phyloP scores from a whole-genome alignment of 2,329 filamentous ascomycete species.

The Karstenula rhodostoma region DNA sequence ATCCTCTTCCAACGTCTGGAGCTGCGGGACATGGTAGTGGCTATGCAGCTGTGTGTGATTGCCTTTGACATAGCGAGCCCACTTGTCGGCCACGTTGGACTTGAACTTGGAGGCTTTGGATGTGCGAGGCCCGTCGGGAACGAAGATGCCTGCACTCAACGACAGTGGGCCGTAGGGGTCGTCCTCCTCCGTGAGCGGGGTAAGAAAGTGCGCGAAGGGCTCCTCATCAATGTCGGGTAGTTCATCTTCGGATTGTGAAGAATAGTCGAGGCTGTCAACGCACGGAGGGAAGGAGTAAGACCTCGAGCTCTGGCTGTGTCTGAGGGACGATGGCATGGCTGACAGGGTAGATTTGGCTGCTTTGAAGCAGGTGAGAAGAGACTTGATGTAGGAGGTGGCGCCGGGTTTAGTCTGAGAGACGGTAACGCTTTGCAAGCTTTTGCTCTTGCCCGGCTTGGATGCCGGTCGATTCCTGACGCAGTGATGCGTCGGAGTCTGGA shows the following conservation, averaged over 20 bases:
- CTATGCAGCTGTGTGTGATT: constrained; percentile 44
- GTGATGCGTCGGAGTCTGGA: constrained; percentile 28
- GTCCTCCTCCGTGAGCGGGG: constrained; percentile 52
- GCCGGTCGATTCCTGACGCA: constrained; percentile 40
- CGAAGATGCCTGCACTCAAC: constrained; percentile 50
- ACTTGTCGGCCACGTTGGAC: constrained; percentile 49
- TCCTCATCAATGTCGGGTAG: constrained; percentile 54
- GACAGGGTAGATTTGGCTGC: constrained; percentile 34
- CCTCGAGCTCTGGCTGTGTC: constrained; percentile 29
- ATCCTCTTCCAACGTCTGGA: constrained; percentile 34
- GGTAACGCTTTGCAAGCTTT: constrained; percentile 26
- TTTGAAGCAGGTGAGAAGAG: constrained; percentile 29
- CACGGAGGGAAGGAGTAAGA: constrained; percentile 48
- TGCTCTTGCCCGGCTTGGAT: constrained; percentile 36
- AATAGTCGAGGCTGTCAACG: constrained; percentile 38
- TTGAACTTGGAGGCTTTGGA: constrained; percentile 50
- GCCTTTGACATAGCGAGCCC: constrained; percentile 51
- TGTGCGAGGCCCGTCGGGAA: constrained; percentile 35
- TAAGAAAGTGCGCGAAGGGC: constrained; percentile 54
- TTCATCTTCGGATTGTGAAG: constrained; percentile 21
- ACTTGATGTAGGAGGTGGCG: constrained; percentile 32
- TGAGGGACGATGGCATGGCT: constrained; percentile 47
- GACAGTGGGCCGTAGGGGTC: constrained; percentile 48
- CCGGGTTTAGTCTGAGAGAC: constrained; percentile 38
- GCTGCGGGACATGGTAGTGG: constrained; percentile 39